These are phyloP conservation scores for Moricandia moricandioides DNA, from an alignment of 345 rosid genomes.

Conservation along the genomic window DNA sequence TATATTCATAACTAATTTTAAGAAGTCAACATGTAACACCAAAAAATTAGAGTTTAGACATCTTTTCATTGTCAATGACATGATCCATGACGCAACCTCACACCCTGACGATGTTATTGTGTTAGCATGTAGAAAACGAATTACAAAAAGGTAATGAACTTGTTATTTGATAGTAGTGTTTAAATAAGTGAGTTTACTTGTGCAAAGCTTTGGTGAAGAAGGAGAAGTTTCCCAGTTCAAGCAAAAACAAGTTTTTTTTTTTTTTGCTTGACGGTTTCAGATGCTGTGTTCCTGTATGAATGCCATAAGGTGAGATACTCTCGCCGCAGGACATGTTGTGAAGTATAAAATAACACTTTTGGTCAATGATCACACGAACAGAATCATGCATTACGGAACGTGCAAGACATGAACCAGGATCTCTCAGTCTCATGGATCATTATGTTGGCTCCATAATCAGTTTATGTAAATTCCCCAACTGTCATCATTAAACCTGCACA, in stretches of 20 bases:
- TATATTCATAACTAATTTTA: background rate
- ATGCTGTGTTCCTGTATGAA: constrained; percentile 73
- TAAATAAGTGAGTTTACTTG: constrained; percentile 68
- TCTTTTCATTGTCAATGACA: constrained; percentile 39
- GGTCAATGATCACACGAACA: constrained; percentile 81
- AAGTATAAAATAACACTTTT: constrained; percentile 49
- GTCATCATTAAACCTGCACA: too few species aligned
- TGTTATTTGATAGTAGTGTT: too few species aligned
- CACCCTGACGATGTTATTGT: constrained; percentile 82
- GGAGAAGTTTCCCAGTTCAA: too few species aligned
- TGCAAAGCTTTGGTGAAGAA: constrained; percentile 83
- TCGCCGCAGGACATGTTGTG: constrained; percentile 1
- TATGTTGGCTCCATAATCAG: too few species aligned
- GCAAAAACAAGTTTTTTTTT: constrained; percentile 66
- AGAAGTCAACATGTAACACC: background rate
- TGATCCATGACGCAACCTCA: constrained; percentile 84
- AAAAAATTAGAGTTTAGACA: background rate
- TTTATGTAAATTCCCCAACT: too few species aligned
- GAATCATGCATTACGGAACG: constrained; percentile 95
- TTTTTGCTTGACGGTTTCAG: too few species aligned
- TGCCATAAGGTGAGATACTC: constrained; percentile 1
- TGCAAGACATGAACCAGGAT: constrained; percentile 47
- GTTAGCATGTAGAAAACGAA: constrained; percentile 58
- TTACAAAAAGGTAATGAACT: constrained; percentile 31
- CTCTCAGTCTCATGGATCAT: constrained; percentile 37